Evolutionary conservation across 768 basidiomycete genomes (phyloP).

Genomic region (Lentinula lateritia): DNA sequence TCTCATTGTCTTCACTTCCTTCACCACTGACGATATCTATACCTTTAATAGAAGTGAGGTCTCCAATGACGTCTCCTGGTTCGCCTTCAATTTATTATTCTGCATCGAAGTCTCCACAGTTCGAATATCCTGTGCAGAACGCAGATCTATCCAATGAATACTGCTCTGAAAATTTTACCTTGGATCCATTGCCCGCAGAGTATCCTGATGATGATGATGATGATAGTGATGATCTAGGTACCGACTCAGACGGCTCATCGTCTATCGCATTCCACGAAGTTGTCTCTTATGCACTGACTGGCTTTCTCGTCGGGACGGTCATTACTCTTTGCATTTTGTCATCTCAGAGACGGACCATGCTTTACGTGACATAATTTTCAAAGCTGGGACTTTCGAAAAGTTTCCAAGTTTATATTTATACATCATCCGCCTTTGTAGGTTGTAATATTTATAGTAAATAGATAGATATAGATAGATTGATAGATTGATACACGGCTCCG

Average conservation of each 20-base stretch:
- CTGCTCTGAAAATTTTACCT: neutral
- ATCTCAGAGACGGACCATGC: slow-evolving; percentile 41
- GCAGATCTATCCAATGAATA: neutral
- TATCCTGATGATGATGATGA: neutral
- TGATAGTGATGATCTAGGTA: neutral
- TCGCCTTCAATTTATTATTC: neutral
- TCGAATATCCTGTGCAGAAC: neutral
- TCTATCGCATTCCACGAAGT: slow-evolving; percentile 19
- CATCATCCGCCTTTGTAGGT: no score
- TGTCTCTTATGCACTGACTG: slow-evolving; percentile 45
- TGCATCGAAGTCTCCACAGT: neutral
- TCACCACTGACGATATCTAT: neutral
- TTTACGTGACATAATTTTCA: slow-evolving; percentile 20
- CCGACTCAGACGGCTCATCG: neutral
- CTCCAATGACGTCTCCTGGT: neutral
- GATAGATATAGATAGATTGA: no score
- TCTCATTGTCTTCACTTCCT: neutral
- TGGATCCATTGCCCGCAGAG: neutral
- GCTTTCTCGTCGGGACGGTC: slow-evolving; percentile 56
- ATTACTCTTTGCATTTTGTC: slow-evolving; percentile 47
- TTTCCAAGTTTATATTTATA: no score
- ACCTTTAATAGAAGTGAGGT: neutral
- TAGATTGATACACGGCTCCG: no score
- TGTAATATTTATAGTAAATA: no score
- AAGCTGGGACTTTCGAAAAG: neutral